Base-by-base conservation (phyloP, 768 basidiomycete species). In the Ramaria rubella region DNA sequence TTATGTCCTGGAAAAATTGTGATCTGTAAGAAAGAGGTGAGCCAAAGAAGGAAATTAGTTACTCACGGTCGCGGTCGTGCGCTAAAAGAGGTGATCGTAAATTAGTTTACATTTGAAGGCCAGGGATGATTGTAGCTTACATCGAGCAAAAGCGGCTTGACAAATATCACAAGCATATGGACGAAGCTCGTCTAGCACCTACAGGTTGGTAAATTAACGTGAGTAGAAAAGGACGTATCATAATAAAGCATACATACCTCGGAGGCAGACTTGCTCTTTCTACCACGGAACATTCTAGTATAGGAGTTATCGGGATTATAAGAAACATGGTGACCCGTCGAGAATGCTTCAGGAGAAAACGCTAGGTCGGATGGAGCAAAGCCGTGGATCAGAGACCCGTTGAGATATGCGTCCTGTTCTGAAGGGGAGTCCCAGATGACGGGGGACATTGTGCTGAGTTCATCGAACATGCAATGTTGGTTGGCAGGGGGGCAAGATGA, bases 311-410 rank as follows among this genome's bases (percentile, higher is more conserved):
- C 55, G 19, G 55, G 11, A 29, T 24, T 19, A 33, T 46, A 49
- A 14, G 43, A 36, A 23, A 17, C 11, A 30, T 56, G 44, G 29
- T 49, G 55, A 9, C 48, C 75, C 72, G 33, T 17, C 17, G 17
- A 30, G 27, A 49, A 49, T 5, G 81, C 71, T 63, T 88, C 86
- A 1, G 52, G 29, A 26, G 44, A 14, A 21, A 55, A 45, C 12
- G 14, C 19, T 17, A 45, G 27, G 26, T 42, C 54, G n/a, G 23
- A 26, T 31, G 21, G 34, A 11, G 42, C 14, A 31, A 24, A 38
- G 17, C n/a, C n/a, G 40, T 48, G 46, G 46, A 27, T 17, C 23
- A 27, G 46, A 26, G 24, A 15, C 17, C 46, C 46, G 21, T 48
- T 29, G 29, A 30, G 19, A 56, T 30, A 56, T 3, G 44, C 5